phyloP scores from a whole-genome alignment of 768 basidiomycete genomes.

The Tulasnella sp. region DNA sequence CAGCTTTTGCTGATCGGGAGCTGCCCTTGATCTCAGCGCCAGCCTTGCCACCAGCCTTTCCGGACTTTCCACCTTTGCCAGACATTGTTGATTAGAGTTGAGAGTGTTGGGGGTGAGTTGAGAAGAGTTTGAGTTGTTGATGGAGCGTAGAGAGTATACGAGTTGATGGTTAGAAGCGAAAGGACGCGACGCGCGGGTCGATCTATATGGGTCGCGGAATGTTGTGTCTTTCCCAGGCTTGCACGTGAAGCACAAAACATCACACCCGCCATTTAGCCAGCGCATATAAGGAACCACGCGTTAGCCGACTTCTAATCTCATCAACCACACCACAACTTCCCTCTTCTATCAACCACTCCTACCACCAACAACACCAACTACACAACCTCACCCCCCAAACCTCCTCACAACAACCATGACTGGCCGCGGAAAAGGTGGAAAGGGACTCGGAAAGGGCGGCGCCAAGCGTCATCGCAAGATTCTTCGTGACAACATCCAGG shows the following conservation, averaged over 20 bases:
- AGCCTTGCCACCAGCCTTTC: conserved; percentile 43
- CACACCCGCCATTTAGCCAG: not conserved
- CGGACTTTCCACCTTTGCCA: conserved; percentile 36
- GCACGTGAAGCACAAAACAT: conserved; percentile 2
- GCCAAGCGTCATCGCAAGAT: conserved; percentile 75
- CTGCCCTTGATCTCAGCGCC: conserved; percentile 38
- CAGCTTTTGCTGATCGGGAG: conserved; percentile 53
- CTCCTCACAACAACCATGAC: conserved; percentile 40
- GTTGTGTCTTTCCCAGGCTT: not conserved
- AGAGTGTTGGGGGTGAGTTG: not conserved
- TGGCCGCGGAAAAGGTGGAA: conserved; percentile 72
- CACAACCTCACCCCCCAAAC: conserved; percentile 9
- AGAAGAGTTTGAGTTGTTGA: not conserved
- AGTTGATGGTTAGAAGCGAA: not conserved
- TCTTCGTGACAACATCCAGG: conserved; percentile 71
- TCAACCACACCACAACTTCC: not conserved
- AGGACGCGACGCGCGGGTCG: not conserved
- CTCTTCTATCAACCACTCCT: not conserved
- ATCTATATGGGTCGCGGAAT: not conserved
- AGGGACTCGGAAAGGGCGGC: conserved; percentile 42
- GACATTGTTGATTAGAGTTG: not conserved
- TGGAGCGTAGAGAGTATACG: not conserved
- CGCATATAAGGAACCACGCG: not conserved
- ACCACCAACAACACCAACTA: conserved; percentile 5
- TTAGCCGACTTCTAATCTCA: not conserved